Evolutionary conservation across 2,329 filamentous ascomycete species (phyloP).

Genomic region (Cytospora mali): DNA sequence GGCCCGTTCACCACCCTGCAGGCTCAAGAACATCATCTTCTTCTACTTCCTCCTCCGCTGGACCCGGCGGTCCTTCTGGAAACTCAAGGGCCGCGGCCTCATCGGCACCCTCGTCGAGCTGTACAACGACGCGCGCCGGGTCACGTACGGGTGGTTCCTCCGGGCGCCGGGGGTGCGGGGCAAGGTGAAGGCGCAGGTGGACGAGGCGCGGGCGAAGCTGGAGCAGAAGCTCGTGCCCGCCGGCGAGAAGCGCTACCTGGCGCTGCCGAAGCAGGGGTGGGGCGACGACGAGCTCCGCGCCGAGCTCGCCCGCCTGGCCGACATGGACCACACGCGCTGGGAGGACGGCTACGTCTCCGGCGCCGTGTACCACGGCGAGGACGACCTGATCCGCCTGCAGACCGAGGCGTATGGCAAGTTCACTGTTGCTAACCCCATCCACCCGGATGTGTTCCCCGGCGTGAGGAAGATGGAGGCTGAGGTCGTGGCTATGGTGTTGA

Average conservation of each 20-base stretch:
- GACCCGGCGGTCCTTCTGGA: conserved; percentile 77
- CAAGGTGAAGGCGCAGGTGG: conserved; percentile 83
- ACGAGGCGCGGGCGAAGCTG: conserved; percentile 76
- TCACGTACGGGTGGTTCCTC: conserved; percentile 83
- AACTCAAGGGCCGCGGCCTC: conserved; percentile 85
- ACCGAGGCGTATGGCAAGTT: conserved; percentile 93
- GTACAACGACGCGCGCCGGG: conserved; percentile 71
- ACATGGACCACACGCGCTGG: conserved; percentile 94
- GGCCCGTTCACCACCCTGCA: conserved; percentile 38
- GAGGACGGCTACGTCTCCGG: conserved; percentile 94
- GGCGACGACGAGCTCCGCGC: conserved; percentile 74
- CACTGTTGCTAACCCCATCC: conserved; percentile 93
- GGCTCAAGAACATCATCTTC: conserved; percentile 85
- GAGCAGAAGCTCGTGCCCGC: conserved; percentile 81
- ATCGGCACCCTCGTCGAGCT: conserved; percentile 76
- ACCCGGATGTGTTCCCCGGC: conserved; percentile 96
- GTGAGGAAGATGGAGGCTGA: conserved; percentile 99
- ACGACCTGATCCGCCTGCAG: conserved; percentile 79
- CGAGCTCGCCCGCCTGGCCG: conserved; percentile 77
- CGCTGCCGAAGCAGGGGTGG: conserved; percentile 83
- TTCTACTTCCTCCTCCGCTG: conserved; percentile 84
- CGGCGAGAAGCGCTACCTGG: conserved; percentile 71
- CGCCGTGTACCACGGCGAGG: conserved; percentile 93
- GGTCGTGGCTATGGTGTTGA: conserved; percentile 91
- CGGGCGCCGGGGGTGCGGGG: conserved; percentile 82